Evolutionary conservation across 257 asterid species (phyloP), one percentile per base, ranked within the genome.

Genomic region (Nicotiana obtusifolia): DNA sequence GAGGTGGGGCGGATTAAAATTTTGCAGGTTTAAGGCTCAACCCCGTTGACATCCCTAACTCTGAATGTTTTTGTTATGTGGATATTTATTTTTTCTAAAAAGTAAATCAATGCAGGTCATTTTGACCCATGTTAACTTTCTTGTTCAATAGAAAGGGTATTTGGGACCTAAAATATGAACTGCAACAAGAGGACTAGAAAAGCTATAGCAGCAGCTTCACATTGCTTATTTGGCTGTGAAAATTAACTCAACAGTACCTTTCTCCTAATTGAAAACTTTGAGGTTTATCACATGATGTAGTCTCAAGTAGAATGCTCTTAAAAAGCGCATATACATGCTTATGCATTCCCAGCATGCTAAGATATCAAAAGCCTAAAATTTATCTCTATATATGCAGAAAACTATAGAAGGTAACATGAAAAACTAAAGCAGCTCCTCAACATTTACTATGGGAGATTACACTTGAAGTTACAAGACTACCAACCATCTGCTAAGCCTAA

Each of bases 401-500:
- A 47, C 16, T 22, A 14, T 71, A 44, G 20, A 71, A 44, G 16
- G 22, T 44, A 11, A 49, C 79, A 73, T 47, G 41, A 47, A 73
- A 24, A 47, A 47, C 41, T 49, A 24, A 73, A 73, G 7, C 41
- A 47, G 41, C 61, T 73, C 78, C 35, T 71, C 35, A 41, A 41
- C 24, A 49, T 17, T 73, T 73, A 22, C 62, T 47, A 73, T 73
- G 5, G 9, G 9, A 73, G 26, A 73, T 49, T 16, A 1, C 15
- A 22, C 49, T 73, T 73, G 79, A 73, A 47, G 79, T 73, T 24
- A 22, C 10, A 52, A 52, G 78, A 73, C 78, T 24, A 47, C 20
- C 41, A 73, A 73, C 52, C 62, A 73, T 73, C 44, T 73, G 26
- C 61, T 73, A 73, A 49, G 44, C 61, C 79, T 24, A 73, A 44